Evolutionary conservation across 2,329 filamentous ascomycete species (phyloP).

Genomic region (Colletotrichum magnum): DNA sequence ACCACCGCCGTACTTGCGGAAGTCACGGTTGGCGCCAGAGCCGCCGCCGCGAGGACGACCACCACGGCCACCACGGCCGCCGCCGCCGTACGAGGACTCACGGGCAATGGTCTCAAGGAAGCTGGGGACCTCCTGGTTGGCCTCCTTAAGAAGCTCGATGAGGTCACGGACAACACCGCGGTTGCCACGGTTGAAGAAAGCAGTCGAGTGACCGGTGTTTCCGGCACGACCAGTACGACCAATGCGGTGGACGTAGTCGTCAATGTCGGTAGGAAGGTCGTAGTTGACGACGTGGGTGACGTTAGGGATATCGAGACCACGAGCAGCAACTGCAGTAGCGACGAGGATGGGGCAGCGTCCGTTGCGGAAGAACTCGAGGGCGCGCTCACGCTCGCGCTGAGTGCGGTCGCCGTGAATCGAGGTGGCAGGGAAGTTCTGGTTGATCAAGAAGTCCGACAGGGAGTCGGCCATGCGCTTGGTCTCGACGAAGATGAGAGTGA

Average conservation of each 20-base stretch:
- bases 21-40: constrained; percentile 83
- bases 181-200: constrained; percentile 99
- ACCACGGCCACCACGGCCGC: constrained; percentile 74
- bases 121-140: constrained; percentile 93
- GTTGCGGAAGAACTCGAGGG: constrained; percentile 97
- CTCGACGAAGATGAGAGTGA: constrained; percentile 98
- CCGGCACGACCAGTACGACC: constrained; percentile 99
- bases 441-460: constrained; percentile 97
- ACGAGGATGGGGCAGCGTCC: constrained; percentile 96
- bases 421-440: constrained; percentile 97
- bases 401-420: constrained; percentile 99
- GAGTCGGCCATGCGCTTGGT: constrained; percentile 99
- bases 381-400: constrained; percentile 98
- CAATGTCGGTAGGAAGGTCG: constrained; percentile 98
- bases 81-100: constrained; percentile 88
- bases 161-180: constrained; percentile 97
- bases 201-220: constrained; percentile 98
- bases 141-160: constrained; percentile 97
- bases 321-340: constrained; percentile 94
- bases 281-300: constrained; percentile 99
- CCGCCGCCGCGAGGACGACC: constrained; percentile 80
- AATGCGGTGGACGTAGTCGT: constrained; percentile 99
- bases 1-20: constrained; percentile 82
- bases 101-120: constrained; percentile 99
- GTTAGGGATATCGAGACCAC: constrained; percentile 93